A percentile compares a stretch with the other conserved stretches of the same genome.
phyloP scores from a whole-genome alignment of 129 eudicot species.

The Apium graveolens region DNA sequence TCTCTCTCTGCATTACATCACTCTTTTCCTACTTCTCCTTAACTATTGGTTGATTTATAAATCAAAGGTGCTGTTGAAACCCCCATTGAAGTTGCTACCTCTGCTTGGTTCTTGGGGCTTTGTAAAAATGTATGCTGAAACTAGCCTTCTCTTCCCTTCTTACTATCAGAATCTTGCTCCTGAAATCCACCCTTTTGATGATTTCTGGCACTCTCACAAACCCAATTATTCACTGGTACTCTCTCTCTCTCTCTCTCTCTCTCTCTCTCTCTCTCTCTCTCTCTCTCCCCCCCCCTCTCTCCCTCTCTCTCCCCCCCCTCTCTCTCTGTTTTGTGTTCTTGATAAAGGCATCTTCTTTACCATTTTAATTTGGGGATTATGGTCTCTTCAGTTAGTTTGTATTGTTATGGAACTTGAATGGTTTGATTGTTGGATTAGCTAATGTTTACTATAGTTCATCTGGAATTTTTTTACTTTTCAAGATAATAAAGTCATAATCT shows the following conservation, averaged over 20 bases:
- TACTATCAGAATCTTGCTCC: constrained; percentile 58
- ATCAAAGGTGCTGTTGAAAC: background rate
- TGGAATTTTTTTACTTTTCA: background rate
- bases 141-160: constrained; percentile 64
- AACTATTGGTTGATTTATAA: constrained; percentile 15
- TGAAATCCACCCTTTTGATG: constrained; percentile 64
- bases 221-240: constrained; percentile 53
- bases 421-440: background rate
- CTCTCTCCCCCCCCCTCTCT: background rate
- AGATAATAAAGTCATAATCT: background rate
- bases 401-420: background rate
- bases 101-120: background rate
- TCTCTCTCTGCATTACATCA: constrained; percentile 13
- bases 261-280: background rate
- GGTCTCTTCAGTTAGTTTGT: background rate
- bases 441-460: background rate
- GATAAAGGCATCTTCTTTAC: background rate
- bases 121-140: constrained; percentile 72
- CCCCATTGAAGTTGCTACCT: constrained; percentile 20
- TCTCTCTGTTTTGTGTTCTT: background rate
- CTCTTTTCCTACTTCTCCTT: background rate
- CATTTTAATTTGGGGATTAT: background rate
- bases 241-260: constrained; percentile 4
- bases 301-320: background rate
- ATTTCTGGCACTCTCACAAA: constrained; percentile 60